phyloP scores from a whole-genome alignment of 2,329 filamentous ascomycete genomes.

The Aureobasidium subglaciale region DNA sequence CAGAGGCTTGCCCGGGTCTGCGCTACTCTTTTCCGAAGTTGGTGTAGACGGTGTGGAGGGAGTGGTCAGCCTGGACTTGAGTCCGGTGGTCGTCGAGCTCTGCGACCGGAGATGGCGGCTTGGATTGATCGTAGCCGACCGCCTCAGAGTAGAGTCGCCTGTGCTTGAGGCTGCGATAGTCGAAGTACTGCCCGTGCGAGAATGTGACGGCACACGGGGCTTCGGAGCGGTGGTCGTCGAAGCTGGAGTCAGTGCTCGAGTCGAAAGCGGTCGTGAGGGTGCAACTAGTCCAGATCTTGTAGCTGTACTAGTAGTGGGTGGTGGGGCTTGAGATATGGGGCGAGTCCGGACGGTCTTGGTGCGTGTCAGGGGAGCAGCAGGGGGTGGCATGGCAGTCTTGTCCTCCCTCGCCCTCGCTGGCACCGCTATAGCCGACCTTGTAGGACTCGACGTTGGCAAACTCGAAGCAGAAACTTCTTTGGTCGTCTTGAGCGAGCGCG shows the following conservation, averaged over 20 bases:
- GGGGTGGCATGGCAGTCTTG: slow-evolving; percentile 11
- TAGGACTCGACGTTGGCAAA: neutral
- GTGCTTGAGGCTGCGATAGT: neutral
- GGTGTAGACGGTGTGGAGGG: neutral
- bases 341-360: neutral
- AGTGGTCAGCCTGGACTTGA: neutral
- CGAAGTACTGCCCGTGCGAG: neutral
- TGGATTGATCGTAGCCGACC: neutral
- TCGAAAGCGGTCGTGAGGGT: neutral
- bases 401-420: neutral
- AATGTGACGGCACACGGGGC: neutral
- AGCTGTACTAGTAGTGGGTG: neutral
- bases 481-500: neutral
- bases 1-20: neutral
- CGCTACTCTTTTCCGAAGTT: neutral
- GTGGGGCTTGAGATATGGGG: neutral
- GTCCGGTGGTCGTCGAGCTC: neutral
- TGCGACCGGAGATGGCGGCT: neutral
- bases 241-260: neutral
- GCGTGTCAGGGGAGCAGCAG: neutral
- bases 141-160: neutral
- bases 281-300: neutral
- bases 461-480: neutral
- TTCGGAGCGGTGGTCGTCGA: neutral
- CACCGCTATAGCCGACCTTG: neutral